Percentiles rank a stretch among this genome's conserved stretches.
phyloP scores from a whole-genome alignment of 192 early-diverging fungal species.

The Linnemannia schmuckeri region DNA sequence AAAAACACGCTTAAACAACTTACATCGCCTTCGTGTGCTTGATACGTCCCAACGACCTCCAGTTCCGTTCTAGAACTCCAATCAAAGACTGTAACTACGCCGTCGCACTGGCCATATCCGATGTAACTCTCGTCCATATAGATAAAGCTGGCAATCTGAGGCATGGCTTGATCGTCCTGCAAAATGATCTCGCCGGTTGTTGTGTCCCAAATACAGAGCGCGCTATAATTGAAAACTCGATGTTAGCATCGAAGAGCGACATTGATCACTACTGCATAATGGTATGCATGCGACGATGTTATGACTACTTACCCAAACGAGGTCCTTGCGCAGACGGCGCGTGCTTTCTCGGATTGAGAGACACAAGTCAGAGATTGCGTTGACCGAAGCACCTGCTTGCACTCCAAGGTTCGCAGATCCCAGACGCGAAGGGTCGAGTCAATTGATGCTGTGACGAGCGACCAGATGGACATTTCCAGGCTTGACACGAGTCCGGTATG shows the following conservation, averaged over 20 bases:
- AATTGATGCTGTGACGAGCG: conserved; percentile 72
- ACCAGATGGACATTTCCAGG: conserved; percentile 53
- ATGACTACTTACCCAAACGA: conserved; percentile 38
- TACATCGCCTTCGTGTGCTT: conserved; percentile 51
- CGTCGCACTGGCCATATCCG: conserved; percentile 48
- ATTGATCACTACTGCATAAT: neutral
- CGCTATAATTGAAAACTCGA: conserved; percentile 12
- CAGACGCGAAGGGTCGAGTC: conserved; percentile 80
- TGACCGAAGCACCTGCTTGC: conserved; percentile 50
- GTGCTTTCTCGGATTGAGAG: conserved; percentile 30
- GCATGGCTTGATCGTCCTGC: conserved; percentile 50
- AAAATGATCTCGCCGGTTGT: conserved; percentile 42
- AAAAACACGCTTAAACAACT: neutral
- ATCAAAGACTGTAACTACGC: conserved; percentile 46
- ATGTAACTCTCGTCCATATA: conserved; percentile 46
- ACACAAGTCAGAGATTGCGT: conserved; percentile 39
- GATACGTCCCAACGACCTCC: conserved; percentile 35
- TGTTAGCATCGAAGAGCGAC: neutral
- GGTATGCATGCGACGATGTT: neutral
- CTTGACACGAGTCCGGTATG: conserved; percentile 44
- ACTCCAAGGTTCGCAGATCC: conserved; percentile 71
- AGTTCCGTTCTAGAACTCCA: conserved; percentile 42
- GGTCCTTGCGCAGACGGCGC: conserved; percentile 40
- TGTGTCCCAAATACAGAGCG: conserved; percentile 42
- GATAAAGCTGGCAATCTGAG: conserved; percentile 46